These are phyloP conservation scores for Triticum timopheevii DNA, from an alignment of 176 grass and related monocot species.

Conservation along the genomic window DNA sequence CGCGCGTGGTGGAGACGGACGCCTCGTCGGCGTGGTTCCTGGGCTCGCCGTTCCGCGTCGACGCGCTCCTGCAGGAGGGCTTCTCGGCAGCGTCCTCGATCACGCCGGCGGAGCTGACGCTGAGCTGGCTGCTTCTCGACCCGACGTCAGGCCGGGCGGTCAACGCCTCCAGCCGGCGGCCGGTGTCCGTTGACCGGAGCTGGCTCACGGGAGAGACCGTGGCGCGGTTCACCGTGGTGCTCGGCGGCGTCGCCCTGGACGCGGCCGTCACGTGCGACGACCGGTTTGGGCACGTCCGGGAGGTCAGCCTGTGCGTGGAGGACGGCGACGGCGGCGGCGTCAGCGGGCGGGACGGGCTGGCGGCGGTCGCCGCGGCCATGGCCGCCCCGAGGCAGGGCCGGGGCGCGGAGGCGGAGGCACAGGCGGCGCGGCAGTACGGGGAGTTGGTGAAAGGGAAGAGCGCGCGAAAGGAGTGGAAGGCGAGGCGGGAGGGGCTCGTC, in stretches of 20 bases:
- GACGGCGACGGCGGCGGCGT: constrained; percentile 32
- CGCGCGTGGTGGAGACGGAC: constrained; percentile 63
- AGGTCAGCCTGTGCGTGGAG: constrained; percentile 61
- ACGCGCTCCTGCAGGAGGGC: constrained; percentile 59
- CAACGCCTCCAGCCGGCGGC: constrained; percentile 55
- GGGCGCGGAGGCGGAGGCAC: constrained; percentile 1
- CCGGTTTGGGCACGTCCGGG: constrained; percentile 42
- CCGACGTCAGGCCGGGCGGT: constrained; percentile 33
- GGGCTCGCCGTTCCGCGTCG: constrained; percentile 72
- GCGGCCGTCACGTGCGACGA: constrained; percentile 55
- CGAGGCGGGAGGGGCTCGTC: constrained; percentile 45
- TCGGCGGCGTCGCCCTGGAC: constrained; percentile 31
- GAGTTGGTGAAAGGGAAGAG: constrained; percentile 45
- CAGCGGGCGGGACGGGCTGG: constrained; percentile 27
- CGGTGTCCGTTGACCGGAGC: constrained; percentile 47
- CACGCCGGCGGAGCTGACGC: constrained; percentile 33
- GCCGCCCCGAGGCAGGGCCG: constrained; percentile 23
- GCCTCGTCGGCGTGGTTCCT: constrained; percentile 62
- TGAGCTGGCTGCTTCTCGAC: constrained; percentile 83
- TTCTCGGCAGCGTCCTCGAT: constrained; percentile 28
- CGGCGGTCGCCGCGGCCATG: constrained; percentile 23
- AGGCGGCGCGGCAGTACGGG: constrained; percentile 22
- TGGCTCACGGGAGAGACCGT: constrained; percentile 66
- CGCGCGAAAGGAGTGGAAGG: constrained; percentile 51
- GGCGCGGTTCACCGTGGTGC: constrained; percentile 47